These are phyloP conservation scores for Pharus latifolius DNA, from an alignment of 176 grass and related monocot species.

Conservation along the genomic window DNA sequence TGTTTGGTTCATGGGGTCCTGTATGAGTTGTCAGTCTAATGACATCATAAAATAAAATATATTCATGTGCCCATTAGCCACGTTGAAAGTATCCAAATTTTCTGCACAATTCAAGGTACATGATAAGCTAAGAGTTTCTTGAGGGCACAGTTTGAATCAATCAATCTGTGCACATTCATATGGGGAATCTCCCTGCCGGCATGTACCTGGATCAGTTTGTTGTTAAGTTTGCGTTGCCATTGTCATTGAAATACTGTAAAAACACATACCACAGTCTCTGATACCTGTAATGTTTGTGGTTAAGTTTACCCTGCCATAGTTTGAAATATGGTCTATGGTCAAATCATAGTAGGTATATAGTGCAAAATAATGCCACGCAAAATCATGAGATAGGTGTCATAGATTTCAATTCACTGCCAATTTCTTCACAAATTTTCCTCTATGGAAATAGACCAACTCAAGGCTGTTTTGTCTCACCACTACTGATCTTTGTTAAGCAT, in stretches of 20 bases:
- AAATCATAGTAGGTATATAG: not conserved
- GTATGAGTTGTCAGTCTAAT: not conserved
- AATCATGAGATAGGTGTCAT: no score
- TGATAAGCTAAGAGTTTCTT: not conserved
- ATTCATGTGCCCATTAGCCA: not conserved
- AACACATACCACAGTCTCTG: not conserved
- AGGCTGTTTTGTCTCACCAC: not conserved
- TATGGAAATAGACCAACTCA: not conserved
- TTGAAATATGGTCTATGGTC: not conserved
- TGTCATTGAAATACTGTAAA: no score
- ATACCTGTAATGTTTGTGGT: no score
- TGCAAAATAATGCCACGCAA: not conserved
- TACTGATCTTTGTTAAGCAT: slow-evolving; percentile 1
- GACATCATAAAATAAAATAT: not conserved
- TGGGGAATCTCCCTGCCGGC: not conserved
- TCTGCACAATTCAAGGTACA: not conserved
- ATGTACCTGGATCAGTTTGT: not conserved
- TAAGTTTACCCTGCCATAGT: not conserved
- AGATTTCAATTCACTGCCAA: no score
- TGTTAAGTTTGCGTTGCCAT: no score
- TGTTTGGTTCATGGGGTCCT: not conserved
- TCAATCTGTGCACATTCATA: not conserved
- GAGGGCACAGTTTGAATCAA: not conserved
- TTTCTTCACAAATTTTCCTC: no score
- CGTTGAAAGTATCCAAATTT: not conserved